These are phyloP conservation scores for Vigna trinervia DNA, from an alignment of 306 rosid species.

Conservation along the genomic window DNA sequence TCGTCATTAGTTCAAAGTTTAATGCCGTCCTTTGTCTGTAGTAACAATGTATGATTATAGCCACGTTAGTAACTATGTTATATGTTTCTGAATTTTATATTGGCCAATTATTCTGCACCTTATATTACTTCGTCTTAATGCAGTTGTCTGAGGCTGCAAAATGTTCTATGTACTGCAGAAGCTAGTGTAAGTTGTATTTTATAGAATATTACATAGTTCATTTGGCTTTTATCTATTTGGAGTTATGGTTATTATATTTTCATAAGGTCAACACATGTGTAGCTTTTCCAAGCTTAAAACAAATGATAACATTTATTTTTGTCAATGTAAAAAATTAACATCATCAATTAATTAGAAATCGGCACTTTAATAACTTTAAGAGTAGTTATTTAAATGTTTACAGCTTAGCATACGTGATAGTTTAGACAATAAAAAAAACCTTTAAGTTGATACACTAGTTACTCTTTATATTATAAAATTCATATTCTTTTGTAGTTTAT, in stretches of 20 bases:
- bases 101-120: constrained; percentile 29
- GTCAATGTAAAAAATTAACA: not conserved
- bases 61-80: constrained; percentile 21
- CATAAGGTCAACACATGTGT: constrained; percentile 37
- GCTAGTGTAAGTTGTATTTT: constrained; percentile 65
- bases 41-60: constrained; percentile 22
- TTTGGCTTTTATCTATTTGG: constrained; percentile 35
- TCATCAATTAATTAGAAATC: not conserved
- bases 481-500: not conserved
- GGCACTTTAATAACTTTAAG: not conserved
- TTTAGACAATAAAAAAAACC: not conserved
- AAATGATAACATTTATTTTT: constrained; percentile 18
- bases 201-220: constrained; percentile 29
- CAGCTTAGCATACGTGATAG: not conserved
- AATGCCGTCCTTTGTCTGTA: not conserved
- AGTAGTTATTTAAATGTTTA: not conserved
- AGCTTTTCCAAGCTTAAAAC: constrained; percentile 21
- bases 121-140: constrained; percentile 49
- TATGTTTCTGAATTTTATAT: constrained; percentile 27
- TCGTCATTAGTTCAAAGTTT: constrained; percentile 16
- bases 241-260: constrained; percentile 28
- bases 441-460: not conserved
- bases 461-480: not conserved
- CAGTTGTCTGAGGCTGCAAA: constrained; percentile 80
- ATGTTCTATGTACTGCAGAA: constrained; percentile 68